Evolutionary conservation across 768 basidiomycete species (phyloP), one percentile per base, ranked within the genome.

Genomic region (Amanita brunnescens): DNA sequence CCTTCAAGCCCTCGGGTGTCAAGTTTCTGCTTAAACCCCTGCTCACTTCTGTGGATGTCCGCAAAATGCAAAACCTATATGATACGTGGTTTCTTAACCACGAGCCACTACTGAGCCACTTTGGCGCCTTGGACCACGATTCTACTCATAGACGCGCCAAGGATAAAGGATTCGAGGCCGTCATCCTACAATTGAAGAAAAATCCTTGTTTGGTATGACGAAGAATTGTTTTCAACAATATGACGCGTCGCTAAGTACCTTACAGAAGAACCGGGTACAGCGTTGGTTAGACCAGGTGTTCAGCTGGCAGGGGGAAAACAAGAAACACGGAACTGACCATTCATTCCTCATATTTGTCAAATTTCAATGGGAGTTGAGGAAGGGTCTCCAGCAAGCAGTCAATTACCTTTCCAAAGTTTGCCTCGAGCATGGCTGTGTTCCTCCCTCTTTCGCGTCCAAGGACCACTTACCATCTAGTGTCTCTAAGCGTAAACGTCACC

Each of bases 311-410:
- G 34, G 32, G 4, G 26, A n/a, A 29, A 30, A 35, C 35, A 26
- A 29, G 21, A 49, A 23, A n/a, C 18, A 21, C 43, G 10, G 43
- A 13, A 50, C 49, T 33, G 24, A 37, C 4, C 13, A 6, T 5
- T 35, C 29, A 9, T 35, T 48, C 16, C 23, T 18, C 3, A 34
- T 47, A 13, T 63, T 63, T 41, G 54, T 63, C 21, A 38, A 48
- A 4, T 57, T 62, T 30, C 62, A 62, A 40, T 63, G 61, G 62
- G 52, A 47, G 14, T 42, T 63, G 26, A 58, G 50, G 49, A 38
- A 57, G 4, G 26, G 20, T 34, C 1, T 2, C 7, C 18, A 51
- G 9, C 26, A 54, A 14, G 53, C 49, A 7, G 40, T 35, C 3
- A 23, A 23, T 2, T 40, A 16, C 33, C 24, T 49, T 8, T 16